Base-by-base conservation (phyloP, 2,329 filamentous ascomycete genomes). In the Purpureocillium lavendulum region DNA sequence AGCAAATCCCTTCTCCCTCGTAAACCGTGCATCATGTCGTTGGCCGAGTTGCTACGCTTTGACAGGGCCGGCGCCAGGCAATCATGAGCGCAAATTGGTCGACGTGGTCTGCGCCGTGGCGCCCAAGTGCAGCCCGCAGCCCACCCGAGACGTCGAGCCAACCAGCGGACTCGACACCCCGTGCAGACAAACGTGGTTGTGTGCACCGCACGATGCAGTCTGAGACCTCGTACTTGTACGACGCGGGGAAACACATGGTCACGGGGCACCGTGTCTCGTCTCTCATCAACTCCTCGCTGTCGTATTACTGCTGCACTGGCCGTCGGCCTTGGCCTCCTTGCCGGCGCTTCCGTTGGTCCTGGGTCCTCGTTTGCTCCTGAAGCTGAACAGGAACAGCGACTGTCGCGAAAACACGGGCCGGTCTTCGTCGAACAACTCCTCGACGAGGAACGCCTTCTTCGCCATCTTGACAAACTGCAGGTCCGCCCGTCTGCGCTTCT, bases 401-500 rank as follows among this genome's bases (percentile, higher is more conserved):
- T 80, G 65, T 35, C 75, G 69, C 45, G 69, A 70, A 53, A 80
- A 82, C 3, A 69, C 60, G 2, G 70, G 64, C 21, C 71, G 64
- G 46, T 81, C 77, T 43, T 80, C 73, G 50, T 85, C 81, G 33
- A 66, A 63, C 30, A 84, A 58, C 52, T 83, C 78, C 29, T 71
- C 69, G 14, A 86, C 71, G 12, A 64, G 51, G 53, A 88, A 88
- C 29, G 67, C 61, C 62, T 82, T 87, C 55, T 69, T 78, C 13
- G 81, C 80, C 56, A 73, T 73, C 59, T 82, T 84, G 56, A 88
- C 71, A 54, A 87, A 87, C 43, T 83, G 76, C 66, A 82, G 71
- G 56, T 88, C 84, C 32, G 84, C 92, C 44, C 87, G 75, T 55
- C 92, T 78, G 49, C 92, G 74, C 66, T 87, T 90, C 71, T 95